Percentiles rank a stretch among this genome's conserved stretches.
Conservation (phyloP, 805 yeast genomes). For the Sungouiozyma intestinalis region DNA sequence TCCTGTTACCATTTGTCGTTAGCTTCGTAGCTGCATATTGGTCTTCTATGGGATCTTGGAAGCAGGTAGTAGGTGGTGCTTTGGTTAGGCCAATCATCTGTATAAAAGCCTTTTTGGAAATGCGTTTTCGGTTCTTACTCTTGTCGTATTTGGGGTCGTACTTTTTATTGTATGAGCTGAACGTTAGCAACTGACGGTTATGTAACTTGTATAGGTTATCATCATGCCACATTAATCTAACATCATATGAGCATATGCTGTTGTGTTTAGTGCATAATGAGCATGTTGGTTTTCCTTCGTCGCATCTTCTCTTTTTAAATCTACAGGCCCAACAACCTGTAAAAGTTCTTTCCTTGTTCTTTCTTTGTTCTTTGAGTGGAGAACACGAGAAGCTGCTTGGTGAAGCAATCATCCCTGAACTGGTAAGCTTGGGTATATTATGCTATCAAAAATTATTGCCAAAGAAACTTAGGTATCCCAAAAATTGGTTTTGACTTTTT, state of each 20-base stretch:
- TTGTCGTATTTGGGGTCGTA: neutral
- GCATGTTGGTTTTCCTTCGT: constrained; percentile 22
- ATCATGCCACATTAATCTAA: constrained; percentile 22
- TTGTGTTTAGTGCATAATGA: constrained; percentile 19
- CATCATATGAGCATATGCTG: constrained; percentile 22
- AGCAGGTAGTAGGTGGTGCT: neutral
- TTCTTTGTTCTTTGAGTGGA: neutral
- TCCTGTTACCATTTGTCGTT: constrained; percentile 2
- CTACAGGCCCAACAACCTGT: constrained; percentile 30
- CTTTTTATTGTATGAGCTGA: neutral
- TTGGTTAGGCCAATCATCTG: constrained; percentile 11
- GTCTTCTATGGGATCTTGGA: neutral
- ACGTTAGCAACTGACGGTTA: neutral
- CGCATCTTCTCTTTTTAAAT: constrained; percentile 26
- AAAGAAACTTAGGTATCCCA: too few species aligned
- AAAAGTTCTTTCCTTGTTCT: constrained; percentile 18
- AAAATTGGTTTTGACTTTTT: too few species aligned
- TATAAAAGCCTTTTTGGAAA: constrained; percentile 14
- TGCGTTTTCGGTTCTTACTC: constrained; percentile 2
- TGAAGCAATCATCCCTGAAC: too few species aligned
- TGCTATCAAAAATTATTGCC: too few species aligned
- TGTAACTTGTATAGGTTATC: constrained; percentile 14
- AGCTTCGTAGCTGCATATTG: neutral
- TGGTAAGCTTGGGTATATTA: too few species aligned
- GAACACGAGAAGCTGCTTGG: too few species aligned